Evolutionary conservation across 805 yeast genomes (phyloP).

Genomic region (Candida bentonensis): DNA sequence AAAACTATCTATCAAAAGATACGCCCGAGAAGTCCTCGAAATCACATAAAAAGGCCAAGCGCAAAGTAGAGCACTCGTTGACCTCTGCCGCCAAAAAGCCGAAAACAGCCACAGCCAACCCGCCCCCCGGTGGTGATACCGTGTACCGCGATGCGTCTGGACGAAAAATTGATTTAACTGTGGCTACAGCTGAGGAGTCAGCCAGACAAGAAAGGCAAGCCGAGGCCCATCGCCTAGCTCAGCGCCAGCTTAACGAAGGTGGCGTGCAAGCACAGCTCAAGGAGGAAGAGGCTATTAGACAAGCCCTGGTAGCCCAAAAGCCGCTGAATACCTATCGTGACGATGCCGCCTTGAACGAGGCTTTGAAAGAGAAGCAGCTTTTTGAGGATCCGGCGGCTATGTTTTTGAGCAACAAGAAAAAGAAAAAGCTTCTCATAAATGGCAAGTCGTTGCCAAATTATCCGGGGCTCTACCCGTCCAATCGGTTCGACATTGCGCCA

Average conservation of each 20-base stretch:
- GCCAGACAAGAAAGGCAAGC: slow-evolving; percentile 15
- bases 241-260: slow-evolving; percentile 11
- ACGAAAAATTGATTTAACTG: slow-evolving; percentile 30
- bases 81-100: neutral
- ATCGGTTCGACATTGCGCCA: slow-evolving; percentile 63
- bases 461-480: slow-evolving; percentile 40
- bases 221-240: slow-evolving; percentile 9
- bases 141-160: slow-evolving; percentile 55
- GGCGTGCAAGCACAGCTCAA: slow-evolving; percentile 10
- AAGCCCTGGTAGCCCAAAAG: slow-evolving; percentile 14
- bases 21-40: slow-evolving; percentile 18
- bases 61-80: slow-evolving; percentile 6
- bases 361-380: slow-evolving; percentile 20
- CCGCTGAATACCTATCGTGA: slow-evolving; percentile 17
- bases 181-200: slow-evolving; percentile 16
- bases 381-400: slow-evolving; percentile 53
- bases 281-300: slow-evolving; percentile 19
- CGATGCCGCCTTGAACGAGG: slow-evolving; percentile 26
- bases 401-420: slow-evolving; percentile 23
- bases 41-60: too few relatives aligned
- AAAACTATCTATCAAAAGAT: slow-evolving; percentile 27
- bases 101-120: slow-evolving; percentile 5
- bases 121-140: slow-evolving; percentile 33
- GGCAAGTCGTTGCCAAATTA: slow-evolving; percentile 33
- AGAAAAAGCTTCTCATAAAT: slow-evolving; percentile 5